Base-by-base conservation (phyloP, 306 rosid species). In the Prunus campanulata region DNA sequence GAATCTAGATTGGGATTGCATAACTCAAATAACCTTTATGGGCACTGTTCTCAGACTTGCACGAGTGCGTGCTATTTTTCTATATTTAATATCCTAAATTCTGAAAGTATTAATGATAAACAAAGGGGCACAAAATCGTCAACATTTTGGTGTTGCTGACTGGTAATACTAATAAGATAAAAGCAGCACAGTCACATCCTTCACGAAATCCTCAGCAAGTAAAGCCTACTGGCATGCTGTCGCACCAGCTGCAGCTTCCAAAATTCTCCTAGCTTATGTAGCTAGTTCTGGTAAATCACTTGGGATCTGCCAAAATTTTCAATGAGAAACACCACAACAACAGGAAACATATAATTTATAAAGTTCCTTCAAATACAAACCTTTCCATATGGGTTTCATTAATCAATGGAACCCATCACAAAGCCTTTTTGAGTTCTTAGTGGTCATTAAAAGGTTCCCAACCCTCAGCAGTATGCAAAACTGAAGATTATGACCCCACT, bases 241-340 rank as follows among this genome's bases (percentile, higher is more conserved):
- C 42, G 85, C 79, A 72, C 39, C 66, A n/a, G 70, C 81, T n/a
- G 87, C 87, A 61, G 87, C 90, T 62, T 88, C 89, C 79, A 95
- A 81, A 80, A 92, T 71, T 79, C 81, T 82, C 80, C 83, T 80
- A 64, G 98, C 95, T 71, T 89, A 93, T 27, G 96, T 85, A 81
- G 27, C 74, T 0, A 66, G 88, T 11, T 93, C 96, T 19, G 95
- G 90, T 50, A 91, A 80, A 63, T 91, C 95, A 30, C 83, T 78
- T 1, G 98, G 93, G 78, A 82, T 78, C 96, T 93, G 88, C 78
- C 47, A 75, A 70, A 65, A 29, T 70, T 19, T 48, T 6, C 14
- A 12, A 29, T 80, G 57, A 82, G 75, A 68, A 69, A 66, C 49
- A 55, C 55, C 20, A 50, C 52, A 64, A 35, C 12, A 35, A 30